Base-by-base conservation (phyloP, 1,139 yeast genomes). In the Scheffersomyces titani region DNA sequence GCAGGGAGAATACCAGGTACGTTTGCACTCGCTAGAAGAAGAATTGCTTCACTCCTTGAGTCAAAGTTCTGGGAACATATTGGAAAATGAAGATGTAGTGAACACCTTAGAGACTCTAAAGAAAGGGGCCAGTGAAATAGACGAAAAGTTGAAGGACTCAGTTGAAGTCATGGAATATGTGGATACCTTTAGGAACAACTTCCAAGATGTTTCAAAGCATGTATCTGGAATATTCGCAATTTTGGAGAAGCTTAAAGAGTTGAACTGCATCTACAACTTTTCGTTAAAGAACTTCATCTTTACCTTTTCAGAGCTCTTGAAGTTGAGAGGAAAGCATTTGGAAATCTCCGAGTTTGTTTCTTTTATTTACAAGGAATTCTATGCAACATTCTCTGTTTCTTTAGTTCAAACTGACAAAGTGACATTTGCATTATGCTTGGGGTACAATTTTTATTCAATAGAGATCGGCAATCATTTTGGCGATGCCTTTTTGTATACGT, bases 41-140 rank as follows among this genome's bases (percentile, higher is more conserved):
- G 80, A 82, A 16, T 75, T 93, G 5, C 75, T 92, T 57, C 75
- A 78, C 9, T 81, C 87, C 0, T 74, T 93, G 57, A 84, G 85
- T 61, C 80, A 80, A 6, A 75, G 89, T 0, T 75, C 80, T 21
- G 90, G 90, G 0, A 84, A 82, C 57, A 80, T 93, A 47, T 75
- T 93, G 51, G 97, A 92, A 16, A 86, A 89, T 68, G 87, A 87
- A 55, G 76, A 72, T 0, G 74, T 92, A 3, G 70, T 90, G 22
- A 74, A 78, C 6, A 84, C 89, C 0, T 74, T 93, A 54, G 96
- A 90, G 64, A 70, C 67, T 1, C 73, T 93, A 54, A 93, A 93
- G 66, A 63, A 68, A 0, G 94, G 92, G 61, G 79, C 96, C 0
- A 66, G 65, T 1, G 81, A 81, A 13, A 80, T 91, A 19, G 83